A percentile compares a stretch with the other conserved stretches of the same genome.
Evolutionary conservation across 129 eudicot species (phyloP).

Genomic region (Flaveria brownii): DNA sequence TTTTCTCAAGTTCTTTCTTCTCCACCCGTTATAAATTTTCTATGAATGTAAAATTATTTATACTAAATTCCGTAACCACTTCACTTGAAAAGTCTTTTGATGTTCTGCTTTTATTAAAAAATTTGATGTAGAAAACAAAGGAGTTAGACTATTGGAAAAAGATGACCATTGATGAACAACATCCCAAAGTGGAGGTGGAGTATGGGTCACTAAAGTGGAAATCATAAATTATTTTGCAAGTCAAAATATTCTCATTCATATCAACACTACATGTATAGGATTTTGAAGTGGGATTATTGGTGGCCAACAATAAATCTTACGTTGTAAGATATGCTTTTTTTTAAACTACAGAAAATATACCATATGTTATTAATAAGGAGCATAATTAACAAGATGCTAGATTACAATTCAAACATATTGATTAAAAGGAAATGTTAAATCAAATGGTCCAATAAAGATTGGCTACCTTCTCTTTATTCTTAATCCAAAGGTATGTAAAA

Average conservation of each 20-base stretch:
- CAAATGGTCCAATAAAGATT: no score
- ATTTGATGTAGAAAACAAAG: not conserved
- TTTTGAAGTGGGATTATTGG: not conserved
- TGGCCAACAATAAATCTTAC: not conserved
- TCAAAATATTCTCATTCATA: not conserved
- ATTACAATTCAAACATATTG: no score
- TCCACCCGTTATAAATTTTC: not conserved
- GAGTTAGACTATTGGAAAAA: not conserved
- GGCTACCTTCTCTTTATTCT: no score
- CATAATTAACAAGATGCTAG: no score
- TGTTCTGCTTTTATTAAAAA: not conserved
- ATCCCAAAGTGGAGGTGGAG: slow-evolving; percentile 6
- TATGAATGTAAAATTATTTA: not conserved
- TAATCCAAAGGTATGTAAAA: no score
- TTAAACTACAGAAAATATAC: no score
- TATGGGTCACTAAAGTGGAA: not conserved
- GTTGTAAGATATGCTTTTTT: no score
- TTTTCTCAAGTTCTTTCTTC: no score
- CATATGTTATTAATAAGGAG: no score
- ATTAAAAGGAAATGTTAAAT: no score
- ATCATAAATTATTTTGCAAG: not conserved
- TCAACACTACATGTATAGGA: not conserved
- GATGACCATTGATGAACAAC: not conserved
- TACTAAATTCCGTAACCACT: not conserved
- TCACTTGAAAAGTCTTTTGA: not conserved